These are phyloP conservation scores for Gonapodya prolifera DNA, from an alignment of 192 early-diverging fungal species.

Conservation along the genomic window DNA sequence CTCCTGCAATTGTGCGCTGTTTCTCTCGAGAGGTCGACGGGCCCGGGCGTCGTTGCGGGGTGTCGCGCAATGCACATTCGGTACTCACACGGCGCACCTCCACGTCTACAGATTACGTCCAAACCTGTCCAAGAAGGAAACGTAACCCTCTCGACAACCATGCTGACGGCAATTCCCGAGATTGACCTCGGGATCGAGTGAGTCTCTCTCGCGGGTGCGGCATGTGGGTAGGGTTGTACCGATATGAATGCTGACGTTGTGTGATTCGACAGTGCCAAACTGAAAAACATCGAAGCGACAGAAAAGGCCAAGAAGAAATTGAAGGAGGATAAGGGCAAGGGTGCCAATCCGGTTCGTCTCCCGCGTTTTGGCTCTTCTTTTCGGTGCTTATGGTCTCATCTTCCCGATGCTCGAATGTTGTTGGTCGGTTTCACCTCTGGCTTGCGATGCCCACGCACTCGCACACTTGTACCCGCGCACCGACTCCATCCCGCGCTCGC, in stretches of 20 bases:
- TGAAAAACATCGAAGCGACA: slow-evolving; percentile 72
- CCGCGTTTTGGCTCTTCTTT: not conserved
- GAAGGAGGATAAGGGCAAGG: slow-evolving; percentile 21
- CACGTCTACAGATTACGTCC: slow-evolving; percentile 27
- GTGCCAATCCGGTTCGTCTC: slow-evolving; percentile 13
- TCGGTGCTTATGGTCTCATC: slow-evolving; percentile 11
- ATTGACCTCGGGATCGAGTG: slow-evolving; percentile 76
- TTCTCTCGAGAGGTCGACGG: too few relatives aligned
- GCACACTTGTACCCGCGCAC: too few relatives aligned
- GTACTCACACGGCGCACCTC: too few relatives aligned
- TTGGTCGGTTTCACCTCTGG: too few relatives aligned
- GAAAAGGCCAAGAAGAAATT: slow-evolving; percentile 58
- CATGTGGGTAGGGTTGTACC: too few relatives aligned
- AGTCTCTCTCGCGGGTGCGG: slow-evolving; percentile 14
- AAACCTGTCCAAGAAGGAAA: slow-evolving; percentile 71
- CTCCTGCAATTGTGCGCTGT: not conserved
- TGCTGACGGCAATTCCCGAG: slow-evolving; percentile 86
- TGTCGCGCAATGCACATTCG: too few relatives aligned
- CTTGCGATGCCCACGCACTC: slow-evolving; percentile 18
- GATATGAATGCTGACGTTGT: not conserved
- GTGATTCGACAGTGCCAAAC: slow-evolving; percentile 16
- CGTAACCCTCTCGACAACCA: slow-evolving; percentile 68
- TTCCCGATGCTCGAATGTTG: not conserved
- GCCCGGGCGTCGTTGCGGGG: too few relatives aligned
- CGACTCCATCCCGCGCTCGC: too few relatives aligned